phyloP scores from a whole-genome alignment of 768 basidiomycete genomes.

The Gymnopilus dilepis region DNA sequence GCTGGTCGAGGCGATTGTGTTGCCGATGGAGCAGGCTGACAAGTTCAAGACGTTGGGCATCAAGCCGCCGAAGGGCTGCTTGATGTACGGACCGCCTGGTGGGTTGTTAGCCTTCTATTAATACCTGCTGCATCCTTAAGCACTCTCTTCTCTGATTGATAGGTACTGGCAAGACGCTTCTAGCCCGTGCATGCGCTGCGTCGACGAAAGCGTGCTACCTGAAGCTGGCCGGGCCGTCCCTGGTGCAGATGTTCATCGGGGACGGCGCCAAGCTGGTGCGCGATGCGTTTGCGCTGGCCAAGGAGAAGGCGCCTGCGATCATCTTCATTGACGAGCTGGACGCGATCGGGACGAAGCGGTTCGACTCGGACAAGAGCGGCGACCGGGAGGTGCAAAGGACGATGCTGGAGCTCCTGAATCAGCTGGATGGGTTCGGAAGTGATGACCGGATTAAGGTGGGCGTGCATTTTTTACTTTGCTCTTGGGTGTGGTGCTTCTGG shows the following conservation, averaged over 20 bases:
- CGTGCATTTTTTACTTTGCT: too few species aligned
- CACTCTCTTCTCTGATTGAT: constrained; percentile 8
- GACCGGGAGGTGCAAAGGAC: constrained; percentile 99
- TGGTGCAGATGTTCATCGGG: constrained; percentile 99
- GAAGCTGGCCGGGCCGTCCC: constrained; percentile 95
- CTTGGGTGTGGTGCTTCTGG: too few species aligned
- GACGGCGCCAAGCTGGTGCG: constrained; percentile 99
- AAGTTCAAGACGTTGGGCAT: constrained; percentile 99
- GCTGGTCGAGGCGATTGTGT: constrained; percentile 94
- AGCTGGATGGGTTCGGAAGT: constrained; percentile 96
- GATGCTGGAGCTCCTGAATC: constrained; percentile 99
- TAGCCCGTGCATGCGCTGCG: constrained; percentile 97
- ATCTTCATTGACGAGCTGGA: constrained; percentile 99
- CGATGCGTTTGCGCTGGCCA: constrained; percentile 97
- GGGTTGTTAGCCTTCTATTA: constrained; percentile 28
- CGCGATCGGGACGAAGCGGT: constrained; percentile 98
- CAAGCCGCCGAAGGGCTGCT: constrained; percentile 93
- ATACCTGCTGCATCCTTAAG: background rate
- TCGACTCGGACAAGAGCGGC: constrained; percentile 98
- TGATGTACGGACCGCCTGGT: constrained; percentile 99
- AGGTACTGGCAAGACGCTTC: constrained; percentile 96
- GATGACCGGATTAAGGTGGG: constrained; percentile 96
- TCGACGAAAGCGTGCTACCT: constrained; percentile 98
- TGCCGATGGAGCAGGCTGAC: constrained; percentile 98
- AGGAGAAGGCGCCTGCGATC: constrained; percentile 98